Base-by-base conservation (phyloP, 768 basidiomycete species). In the Psilocybe azurescens region DNA sequence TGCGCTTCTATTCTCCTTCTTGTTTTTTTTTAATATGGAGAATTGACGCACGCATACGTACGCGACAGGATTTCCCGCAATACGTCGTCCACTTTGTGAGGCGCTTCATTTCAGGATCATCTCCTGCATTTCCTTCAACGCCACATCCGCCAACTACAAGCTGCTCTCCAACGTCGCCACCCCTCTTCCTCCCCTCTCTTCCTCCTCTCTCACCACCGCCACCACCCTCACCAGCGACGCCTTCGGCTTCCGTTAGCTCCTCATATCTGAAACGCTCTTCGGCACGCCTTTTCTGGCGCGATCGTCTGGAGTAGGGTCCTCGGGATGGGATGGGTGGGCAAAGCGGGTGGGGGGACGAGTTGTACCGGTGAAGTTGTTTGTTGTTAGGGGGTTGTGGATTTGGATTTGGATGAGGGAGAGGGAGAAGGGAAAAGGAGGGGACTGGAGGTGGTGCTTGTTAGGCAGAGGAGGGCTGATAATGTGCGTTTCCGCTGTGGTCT, bases 231-330 rank as follows among this genome's bases (percentile, higher is more conserved):
- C 80, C 60, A 86, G 93, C 4, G 94, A 96, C 69, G 74, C 88
- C 0, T 97, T 96, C 71, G 95, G 94, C 0, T 94, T 97, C 76
- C 82, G 90, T 38, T 93, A 97, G 70, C 73, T 97, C 30, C 84
- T 96, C 49, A 84, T 97, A 3, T 82, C 79, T 6, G 90, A 88
- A 0, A 94, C 91, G 3, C 66, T 78, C 0, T 79, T 83, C 30
- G 94, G 94, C 2, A 97, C 67, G 90, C 92, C 1, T 84, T 86
- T 8, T 90, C 81, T 48, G 95, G 95, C 0, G 78, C 82, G 1
- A 80, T 94, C 30, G 69, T 97, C 1, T 98, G 95, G 95, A 89
- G 84, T 65, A 85, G 87, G 8, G 78, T 92, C 2, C 79, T 97
- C 1, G 91, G 93, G 0, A 78, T 90, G 30, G 91, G 90, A 2